These are phyloP conservation scores for Xylaria sp. DNA, from an alignment of 2,329 filamentous ascomycete genomes.

Conservation along the genomic window DNA sequence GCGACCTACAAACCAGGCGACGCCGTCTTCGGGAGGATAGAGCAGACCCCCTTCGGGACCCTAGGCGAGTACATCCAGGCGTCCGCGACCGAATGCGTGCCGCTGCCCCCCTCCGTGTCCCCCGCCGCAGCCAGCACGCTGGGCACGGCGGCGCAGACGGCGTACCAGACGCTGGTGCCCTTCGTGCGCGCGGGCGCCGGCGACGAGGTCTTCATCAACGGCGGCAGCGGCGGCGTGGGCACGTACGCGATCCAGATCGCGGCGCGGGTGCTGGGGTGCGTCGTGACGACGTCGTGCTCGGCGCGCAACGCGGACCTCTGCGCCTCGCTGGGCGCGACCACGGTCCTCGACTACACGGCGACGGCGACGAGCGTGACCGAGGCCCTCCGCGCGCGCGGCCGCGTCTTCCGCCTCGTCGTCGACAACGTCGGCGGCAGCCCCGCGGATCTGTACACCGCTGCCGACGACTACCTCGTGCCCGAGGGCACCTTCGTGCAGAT, in stretches of 20 bases:
- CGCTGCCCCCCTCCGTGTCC: conserved; percentile 56
- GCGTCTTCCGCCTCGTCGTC: conserved; percentile 62
- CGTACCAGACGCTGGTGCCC: conserved; percentile 59
- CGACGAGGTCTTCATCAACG: conserved; percentile 71
- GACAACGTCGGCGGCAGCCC: conserved; percentile 66
- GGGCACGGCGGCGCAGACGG: conserved; percentile 59
- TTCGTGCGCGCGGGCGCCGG: conserved; percentile 57
- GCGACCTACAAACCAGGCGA: conserved; percentile 52
- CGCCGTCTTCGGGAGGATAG: conserved; percentile 57
- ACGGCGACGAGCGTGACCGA: conserved; percentile 59
- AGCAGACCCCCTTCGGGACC: conserved; percentile 52
- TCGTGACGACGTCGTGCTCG: conserved; percentile 69
- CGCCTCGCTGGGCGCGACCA: conserved; percentile 68
- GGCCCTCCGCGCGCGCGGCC: conserved; percentile 58
- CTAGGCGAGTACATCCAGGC: conserved; percentile 55
- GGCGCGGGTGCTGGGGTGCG: conserved; percentile 67
- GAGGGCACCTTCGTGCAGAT: conserved; percentile 64
- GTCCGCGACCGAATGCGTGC: conserved; percentile 46
- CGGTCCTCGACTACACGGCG: conserved; percentile 69
- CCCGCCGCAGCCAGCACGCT: conserved; percentile 55
- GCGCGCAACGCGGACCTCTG: conserved; percentile 66
- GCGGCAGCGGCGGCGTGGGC: conserved; percentile 70
- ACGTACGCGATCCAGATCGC: conserved; percentile 71
- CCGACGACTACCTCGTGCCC: conserved; percentile 60
- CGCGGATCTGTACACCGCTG: conserved; percentile 61